Evolutionary conservation across 2,329 filamentous ascomycete species (phyloP), one percentile per base, ranked within the genome.

Genomic region (Alternaria rosae): DNA sequence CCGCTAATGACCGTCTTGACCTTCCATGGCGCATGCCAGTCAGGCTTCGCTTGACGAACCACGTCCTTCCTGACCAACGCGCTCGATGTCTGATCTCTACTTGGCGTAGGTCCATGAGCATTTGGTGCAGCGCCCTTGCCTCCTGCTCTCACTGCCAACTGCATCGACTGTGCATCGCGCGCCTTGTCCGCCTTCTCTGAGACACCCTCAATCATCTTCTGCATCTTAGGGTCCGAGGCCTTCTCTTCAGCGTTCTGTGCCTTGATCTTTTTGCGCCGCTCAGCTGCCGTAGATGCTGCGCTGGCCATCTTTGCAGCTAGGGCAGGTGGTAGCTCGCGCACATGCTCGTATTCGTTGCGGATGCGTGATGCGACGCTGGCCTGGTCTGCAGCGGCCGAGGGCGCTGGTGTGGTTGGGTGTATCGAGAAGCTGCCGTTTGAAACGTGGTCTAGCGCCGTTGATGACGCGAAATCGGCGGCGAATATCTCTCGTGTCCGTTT

Each of bases 21-120:
- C 86, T 97, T 98, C 95, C 96, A 99, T 12, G 96, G 96, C 64
- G 94, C 88, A 78, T 99, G 95, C 95, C 95, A 99, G 61, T 97
- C 91, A 1, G 96, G 96, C 78, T 90, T 93, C 59, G 89, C 85
- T 70, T 90, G 89, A 70, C 87, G 84, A 57, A 90, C 86, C 15
- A 86, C 87, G 43, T 89, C 87, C 70, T 88, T 85, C 60, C 88
- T 83, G 17, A 91, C 86, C 59, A 91, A 78, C 68, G 87, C 88
- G 59, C 84, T 85, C 2, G 83, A 83, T 15, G 83, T 83, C 26
- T 83, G 79, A 54, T 86, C 80, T 52, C 81, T 79, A 66, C 84
- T 83, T 21, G 81, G 81, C 32, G 84, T 85, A 13, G 85, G 84
- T 10, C 85, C 85, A 61, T 85, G 86, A 6, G 86, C 86, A 67